Percentiles rank a stretch among this genome's conserved stretches.
phyloP scores from a whole-genome alignment of 1,284 basidiomycete species.

The Apiotrichum siamense region DNA sequence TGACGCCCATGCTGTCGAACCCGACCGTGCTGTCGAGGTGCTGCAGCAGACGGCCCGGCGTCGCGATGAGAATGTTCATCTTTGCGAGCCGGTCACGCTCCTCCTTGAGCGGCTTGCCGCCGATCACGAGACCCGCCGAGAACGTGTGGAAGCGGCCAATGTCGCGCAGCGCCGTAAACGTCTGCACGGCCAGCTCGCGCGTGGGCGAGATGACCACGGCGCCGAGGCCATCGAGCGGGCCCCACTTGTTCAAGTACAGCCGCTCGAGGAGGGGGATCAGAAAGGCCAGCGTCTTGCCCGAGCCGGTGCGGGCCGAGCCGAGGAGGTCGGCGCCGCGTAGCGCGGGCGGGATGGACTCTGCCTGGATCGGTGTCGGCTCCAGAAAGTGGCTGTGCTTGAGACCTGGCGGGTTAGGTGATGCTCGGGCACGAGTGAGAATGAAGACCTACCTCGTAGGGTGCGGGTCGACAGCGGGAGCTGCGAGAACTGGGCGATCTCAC shows the following conservation, averaged over 20 bases:
- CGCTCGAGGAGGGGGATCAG: conserved; percentile 70
- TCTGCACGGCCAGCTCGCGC: conserved; percentile 91
- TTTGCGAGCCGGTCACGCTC: conserved; percentile 78
- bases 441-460: conserved; percentile 37
- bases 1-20: conserved; percentile 84
- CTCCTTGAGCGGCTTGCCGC: conserved; percentile 92
- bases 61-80: conserved; percentile 98
- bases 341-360: conserved; percentile 58
- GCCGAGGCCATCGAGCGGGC: conserved; percentile 75
- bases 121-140: conserved; percentile 92
- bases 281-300: conserved; percentile 78
- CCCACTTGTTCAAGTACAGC: conserved; percentile 69
- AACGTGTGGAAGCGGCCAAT: conserved; percentile 88
- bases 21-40: conserved; percentile 98
- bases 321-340: conserved; percentile 65
- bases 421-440: no score
- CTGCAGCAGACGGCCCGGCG: conserved; percentile 88
- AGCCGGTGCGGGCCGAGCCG: conserved; percentile 72
- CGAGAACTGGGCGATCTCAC: conserved; percentile 38
- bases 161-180: conserved; percentile 88
- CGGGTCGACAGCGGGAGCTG: conserved; percentile 46
- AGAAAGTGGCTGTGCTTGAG: conserved; percentile 79
- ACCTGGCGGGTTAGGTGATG: no score
- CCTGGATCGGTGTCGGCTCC: conserved; percentile 78
- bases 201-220: conserved; percentile 94